Base-by-base conservation (phyloP, 257 asterid genomes). In the Solanum tarijense region DNA sequence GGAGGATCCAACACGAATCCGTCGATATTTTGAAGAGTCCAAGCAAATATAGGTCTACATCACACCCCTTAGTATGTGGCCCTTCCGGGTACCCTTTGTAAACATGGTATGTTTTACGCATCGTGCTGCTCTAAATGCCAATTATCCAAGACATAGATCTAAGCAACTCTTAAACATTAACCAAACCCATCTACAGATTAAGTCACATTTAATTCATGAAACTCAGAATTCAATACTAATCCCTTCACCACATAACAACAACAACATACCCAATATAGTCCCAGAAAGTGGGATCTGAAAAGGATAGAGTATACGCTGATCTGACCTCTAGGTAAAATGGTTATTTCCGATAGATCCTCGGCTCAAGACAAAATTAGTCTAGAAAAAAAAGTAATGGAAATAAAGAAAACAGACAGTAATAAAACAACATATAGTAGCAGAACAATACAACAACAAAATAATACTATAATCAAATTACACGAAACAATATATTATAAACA, bases 331-430 rank as follows among this genome's bases (percentile, higher is more conserved):
- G 31, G 7, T 10, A n/a, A 11, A 23, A 9, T 12, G 1, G 31
- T 10, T 23, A 0, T 62, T 62, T 62, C 7, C 16, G 0, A 4
- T n/a, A 62, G 16, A n/a, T 0, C 16, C 7, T 62, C 3, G 7
- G 7, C 31, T n/a, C 71, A 62, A 62, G 69, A 62, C 0, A 23
- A 62, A 58, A 58, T 20, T 23, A 58, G 10, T 21, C 25, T 58
- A 55, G n/a, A 7, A 3, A 20, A 55, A 55, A 18, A 18, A 0
- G 23, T 58, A 20, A 58, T 20, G 27, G 12, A 58, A 3, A 58
- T 58, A 20, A 58, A 58, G 5, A 23, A 58, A 58, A 58, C 66
- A 62, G 0, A 60, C 6, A 21, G 5, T 21, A 58, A 58, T 10
- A 23, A 23, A 60, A 2, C 29, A 60, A 9, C 68, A 23, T 0